Conservation (phyloP, 176 grass and related monocot genomes). For the Phragmites australis region DNA sequence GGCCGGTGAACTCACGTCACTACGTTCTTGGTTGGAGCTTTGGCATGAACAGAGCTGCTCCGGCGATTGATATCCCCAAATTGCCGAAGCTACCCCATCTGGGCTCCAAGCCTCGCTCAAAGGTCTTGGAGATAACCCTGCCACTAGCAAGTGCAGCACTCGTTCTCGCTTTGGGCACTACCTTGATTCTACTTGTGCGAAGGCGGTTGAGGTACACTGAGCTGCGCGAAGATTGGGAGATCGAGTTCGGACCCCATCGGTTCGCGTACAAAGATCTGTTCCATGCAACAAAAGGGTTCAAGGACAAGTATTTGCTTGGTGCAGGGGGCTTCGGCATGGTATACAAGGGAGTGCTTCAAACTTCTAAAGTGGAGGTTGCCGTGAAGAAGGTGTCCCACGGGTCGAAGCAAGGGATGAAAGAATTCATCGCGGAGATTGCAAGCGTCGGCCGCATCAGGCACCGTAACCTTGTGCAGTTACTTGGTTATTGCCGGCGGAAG, state of each 20-base stretch:
- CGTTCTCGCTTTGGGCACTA: neutral
- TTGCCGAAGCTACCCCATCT: conserved; percentile 37
- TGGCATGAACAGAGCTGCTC: conserved; percentile 27
- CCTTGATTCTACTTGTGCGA: neutral
- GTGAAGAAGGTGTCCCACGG: conserved; percentile 60
- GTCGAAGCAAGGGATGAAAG: conserved; percentile 52
- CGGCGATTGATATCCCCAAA: conserved; percentile 26
- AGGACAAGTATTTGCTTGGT: conserved; percentile 41
- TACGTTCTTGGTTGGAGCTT: conserved; percentile 59
- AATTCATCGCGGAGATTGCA: conserved; percentile 45
- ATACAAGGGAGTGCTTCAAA: conserved; percentile 42
- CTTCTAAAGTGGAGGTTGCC: conserved; percentile 21
- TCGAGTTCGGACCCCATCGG: conserved; percentile 37
- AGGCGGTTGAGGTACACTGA: conserved; percentile 40
- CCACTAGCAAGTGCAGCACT: conserved; percentile 12
- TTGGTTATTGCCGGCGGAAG: conserved; percentile 54
- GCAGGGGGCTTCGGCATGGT: conserved; percentile 53
- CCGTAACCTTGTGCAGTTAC: conserved; percentile 50
- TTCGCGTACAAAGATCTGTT: conserved; percentile 51
- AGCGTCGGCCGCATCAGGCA: conserved; percentile 45
- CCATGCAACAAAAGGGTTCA: conserved; percentile 44
- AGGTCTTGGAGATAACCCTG: conserved; percentile 13
- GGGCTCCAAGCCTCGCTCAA: conserved; percentile 24
- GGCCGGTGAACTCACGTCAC: too few relatives aligned
- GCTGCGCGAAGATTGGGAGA: conserved; percentile 50